Conservation (phyloP, 257 asterid genomes). For the Verbascum thapsus region DNA sequence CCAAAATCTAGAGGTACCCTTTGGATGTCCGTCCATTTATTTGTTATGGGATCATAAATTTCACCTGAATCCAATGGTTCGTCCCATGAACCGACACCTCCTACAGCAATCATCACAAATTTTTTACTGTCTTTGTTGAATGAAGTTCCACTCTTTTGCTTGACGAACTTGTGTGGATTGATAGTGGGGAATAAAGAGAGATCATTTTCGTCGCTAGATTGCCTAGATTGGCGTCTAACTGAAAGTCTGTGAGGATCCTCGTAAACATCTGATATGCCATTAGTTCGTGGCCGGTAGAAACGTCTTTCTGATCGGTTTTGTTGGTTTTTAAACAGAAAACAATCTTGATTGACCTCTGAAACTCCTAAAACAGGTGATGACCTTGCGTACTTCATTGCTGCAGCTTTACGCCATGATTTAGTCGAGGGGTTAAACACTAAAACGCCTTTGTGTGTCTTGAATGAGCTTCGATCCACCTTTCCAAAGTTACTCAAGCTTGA, state of each 20-base stretch:
- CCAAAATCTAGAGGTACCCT: conserved; percentile 83
- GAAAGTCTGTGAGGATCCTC: conserved; percentile 98
- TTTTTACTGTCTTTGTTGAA: conserved; percentile 45
- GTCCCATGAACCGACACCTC: conserved; percentile 95
- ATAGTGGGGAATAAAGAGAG: conserved; percentile 38
- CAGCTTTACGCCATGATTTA: conserved; percentile 78
- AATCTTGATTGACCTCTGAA: conserved; percentile 67
- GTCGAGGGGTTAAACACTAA: conserved; percentile 67
- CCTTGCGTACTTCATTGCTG: conserved; percentile 81
- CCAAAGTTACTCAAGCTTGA: conserved; percentile 93
- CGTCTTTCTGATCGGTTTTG: conserved; percentile 61
- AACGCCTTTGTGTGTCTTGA: conserved; percentile 88
- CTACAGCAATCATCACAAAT: conserved; percentile 74
- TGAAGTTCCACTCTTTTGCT: conserved; percentile 48
- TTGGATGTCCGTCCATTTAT: conserved; percentile 91
- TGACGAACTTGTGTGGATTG: conserved; percentile 42
- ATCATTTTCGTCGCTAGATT: conserved; percentile 69
- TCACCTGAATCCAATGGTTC: conserved; percentile 84
- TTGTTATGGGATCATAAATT: conserved; percentile 71
- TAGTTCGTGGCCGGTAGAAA: conserved; percentile 57
- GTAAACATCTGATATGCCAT: conserved; percentile 80
- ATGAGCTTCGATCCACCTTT: conserved; percentile 77
- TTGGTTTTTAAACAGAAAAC: conserved; percentile 49
- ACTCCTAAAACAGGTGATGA: conserved; percentile 82
- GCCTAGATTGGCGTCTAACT: conserved; percentile 67